These are phyloP conservation scores for Saprolegnia parasitica DNA, from an alignment of 352 stramenopile species.

Conservation along the genomic window DNA sequence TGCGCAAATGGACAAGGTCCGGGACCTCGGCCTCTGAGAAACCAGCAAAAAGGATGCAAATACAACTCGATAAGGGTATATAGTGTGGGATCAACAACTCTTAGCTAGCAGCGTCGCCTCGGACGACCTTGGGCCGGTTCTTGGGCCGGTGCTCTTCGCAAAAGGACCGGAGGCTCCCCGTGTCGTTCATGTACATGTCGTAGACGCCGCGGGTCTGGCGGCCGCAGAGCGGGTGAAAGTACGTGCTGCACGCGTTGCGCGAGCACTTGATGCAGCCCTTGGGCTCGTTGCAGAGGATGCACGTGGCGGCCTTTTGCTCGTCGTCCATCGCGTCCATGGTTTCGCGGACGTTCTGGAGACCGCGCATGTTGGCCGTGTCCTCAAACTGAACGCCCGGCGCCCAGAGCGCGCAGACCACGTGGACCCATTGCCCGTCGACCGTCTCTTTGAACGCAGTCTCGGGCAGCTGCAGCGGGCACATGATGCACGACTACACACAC, in stretches of 20 bases:
- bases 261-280: slow-evolving; percentile 85
- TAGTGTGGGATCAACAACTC: no score
- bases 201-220: slow-evolving; percentile 70
- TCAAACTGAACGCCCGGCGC: slow-evolving; percentile 79
- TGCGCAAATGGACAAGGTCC: slow-evolving; percentile 57
- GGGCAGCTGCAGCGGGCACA: slow-evolving; percentile 65
- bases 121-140: slow-evolving; percentile 1
- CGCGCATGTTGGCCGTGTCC: slow-evolving; percentile 78
- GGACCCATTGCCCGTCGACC: slow-evolving; percentile 66
- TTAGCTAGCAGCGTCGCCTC: no score
- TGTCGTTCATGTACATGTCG: slow-evolving; percentile 90
- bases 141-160: slow-evolving; percentile 59
- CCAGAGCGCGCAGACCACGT: slow-evolving; percentile 85
- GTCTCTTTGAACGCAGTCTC: slow-evolving; percentile 84
- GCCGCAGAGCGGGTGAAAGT: slow-evolving; percentile 81
- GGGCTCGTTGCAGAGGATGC: slow-evolving; percentile 56
- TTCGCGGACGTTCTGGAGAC: slow-evolving; percentile 65
- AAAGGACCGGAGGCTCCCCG: slow-evolving; percentile 72
- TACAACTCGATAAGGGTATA: not conserved
- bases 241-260: slow-evolving; percentile 52
- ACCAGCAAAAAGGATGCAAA: not conserved
- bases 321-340: slow-evolving; percentile 56
- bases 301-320: slow-evolving; percentile 41
- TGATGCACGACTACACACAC: slow-evolving; percentile 52
- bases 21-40: slow-evolving; percentile 16